phyloP scores from a whole-genome alignment of 2,329 filamentous ascomycete species.

The Diaporthe sp. region DNA sequence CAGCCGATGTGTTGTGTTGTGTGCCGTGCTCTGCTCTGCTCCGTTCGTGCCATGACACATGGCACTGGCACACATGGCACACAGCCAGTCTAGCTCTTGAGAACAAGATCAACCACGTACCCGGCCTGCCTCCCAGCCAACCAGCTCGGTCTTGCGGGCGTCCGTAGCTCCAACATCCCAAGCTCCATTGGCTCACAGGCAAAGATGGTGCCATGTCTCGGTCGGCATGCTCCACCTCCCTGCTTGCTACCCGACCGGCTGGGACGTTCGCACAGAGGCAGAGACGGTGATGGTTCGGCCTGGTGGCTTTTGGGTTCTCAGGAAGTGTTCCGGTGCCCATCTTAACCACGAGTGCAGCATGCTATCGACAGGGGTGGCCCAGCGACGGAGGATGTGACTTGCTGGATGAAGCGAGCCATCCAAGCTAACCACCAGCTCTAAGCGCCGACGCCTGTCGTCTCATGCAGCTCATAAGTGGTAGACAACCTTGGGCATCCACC shows the following conservation, averaged over 20 bases:
- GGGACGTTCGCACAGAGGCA: conserved; percentile 38
- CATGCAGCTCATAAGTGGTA: conserved; percentile 60
- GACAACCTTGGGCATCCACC: conserved; percentile 46
- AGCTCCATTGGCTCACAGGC: conserved; percentile 34
- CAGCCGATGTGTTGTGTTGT: background rate
- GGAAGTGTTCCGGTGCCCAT: conserved; percentile 21
- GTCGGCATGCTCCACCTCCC: conserved; percentile 34
- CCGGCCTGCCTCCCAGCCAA: background rate
- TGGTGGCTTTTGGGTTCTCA: conserved; percentile 16
- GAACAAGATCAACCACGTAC: conserved; percentile 5
- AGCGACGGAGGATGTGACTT: conserved; percentile 53
- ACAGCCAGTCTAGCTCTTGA: conserved; percentile 4
- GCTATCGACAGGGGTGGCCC: conserved; percentile 39
- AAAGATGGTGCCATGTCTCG: conserved; percentile 36
- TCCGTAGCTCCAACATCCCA: background rate
- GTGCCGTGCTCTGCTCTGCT: conserved; percentile 1
- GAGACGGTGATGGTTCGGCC: conserved; percentile 36
- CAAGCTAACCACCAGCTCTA: conserved; percentile 56
- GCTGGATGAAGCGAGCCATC: conserved; percentile 57
- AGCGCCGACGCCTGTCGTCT: conserved; percentile 70
- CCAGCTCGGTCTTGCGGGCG: conserved; percentile 18
- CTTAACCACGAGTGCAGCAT: conserved; percentile 32
- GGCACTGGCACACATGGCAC: conserved; percentile 1
- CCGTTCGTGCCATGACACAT: conserved; percentile 32
- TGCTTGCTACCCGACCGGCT: conserved; percentile 37